Evolutionary conservation across 1,284 basidiomycete species (phyloP).

Genomic region (Trametes polyzona): DNA sequence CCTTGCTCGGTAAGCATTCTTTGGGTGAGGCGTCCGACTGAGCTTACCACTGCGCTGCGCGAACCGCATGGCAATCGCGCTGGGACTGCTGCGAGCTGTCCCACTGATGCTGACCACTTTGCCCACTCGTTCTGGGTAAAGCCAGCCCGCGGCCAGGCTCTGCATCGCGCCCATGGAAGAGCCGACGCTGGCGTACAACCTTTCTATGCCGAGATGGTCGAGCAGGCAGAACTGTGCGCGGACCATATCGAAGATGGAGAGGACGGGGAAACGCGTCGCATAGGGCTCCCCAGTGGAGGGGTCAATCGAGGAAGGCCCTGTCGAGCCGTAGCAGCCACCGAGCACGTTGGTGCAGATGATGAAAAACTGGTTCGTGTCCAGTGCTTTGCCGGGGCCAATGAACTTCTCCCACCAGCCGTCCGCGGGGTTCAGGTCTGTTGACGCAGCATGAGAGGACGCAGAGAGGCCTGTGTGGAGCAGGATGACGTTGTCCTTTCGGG

Average conservation of each 20-base stretch:
- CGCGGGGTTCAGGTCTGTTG: slow-evolving; percentile 76
- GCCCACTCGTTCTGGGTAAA: slow-evolving; percentile 88
- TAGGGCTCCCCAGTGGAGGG: slow-evolving; percentile 73
- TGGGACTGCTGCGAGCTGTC: slow-evolving; percentile 88
- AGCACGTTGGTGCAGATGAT: slow-evolving; percentile 97
- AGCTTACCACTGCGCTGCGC: slow-evolving; percentile 90
- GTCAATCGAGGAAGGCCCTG: slow-evolving; percentile 87
- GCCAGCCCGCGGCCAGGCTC: slow-evolving; percentile 92
- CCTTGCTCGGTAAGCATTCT: slow-evolving; percentile 10
- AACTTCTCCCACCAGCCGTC: slow-evolving; percentile 99
- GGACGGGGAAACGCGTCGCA: slow-evolving; percentile 89
- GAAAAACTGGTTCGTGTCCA: slow-evolving; percentile 94
- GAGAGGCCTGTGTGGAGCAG: slow-evolving; percentile 97
- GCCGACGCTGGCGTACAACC: slow-evolving; percentile 91
- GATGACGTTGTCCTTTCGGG: slow-evolving; percentile 84
- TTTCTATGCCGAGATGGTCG: slow-evolving; percentile 84
- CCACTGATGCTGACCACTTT: slow-evolving; percentile 94
- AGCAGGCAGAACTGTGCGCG: slow-evolving; percentile 89
- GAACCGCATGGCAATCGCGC: slow-evolving; percentile 94
- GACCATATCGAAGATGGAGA: slow-evolving; percentile 97
- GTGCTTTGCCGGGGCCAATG: slow-evolving; percentile 91
- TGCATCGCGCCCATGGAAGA: slow-evolving; percentile 99
- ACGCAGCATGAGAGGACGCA: slow-evolving; percentile 95
- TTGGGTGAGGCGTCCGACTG: background rate
- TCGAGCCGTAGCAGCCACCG: slow-evolving; percentile 97